Base-by-base conservation (phyloP, 495 filamentous ascomycete genomes). In the Aspergillus baeticus region DNA sequence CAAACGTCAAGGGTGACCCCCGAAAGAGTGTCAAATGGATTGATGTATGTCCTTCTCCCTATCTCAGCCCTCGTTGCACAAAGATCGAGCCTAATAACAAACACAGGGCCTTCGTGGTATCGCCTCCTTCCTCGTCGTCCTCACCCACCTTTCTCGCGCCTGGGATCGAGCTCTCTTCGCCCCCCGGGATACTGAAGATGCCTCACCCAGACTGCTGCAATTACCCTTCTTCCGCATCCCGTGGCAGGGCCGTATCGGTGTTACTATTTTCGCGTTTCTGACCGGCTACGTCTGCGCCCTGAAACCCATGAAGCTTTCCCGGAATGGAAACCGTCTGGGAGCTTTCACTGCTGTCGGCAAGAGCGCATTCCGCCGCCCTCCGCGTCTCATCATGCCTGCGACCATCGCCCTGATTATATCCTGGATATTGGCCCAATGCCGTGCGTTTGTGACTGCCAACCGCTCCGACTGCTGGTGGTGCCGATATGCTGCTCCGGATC, bases 241-340 rank as follows among this genome's bases (percentile, higher is more conserved):
- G 39, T 78, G 81, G 67, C 85, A 87, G 66, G 85, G 83, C 41
- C 80, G 81, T 49, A 75, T 86, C 26, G 84, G 85, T 46, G 84
- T 88, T 17, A 79, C 84, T 29, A 83, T 86, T 50, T 88, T 88
- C 73, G 76, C 81, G 46, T 80, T 88, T 55, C 75, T 88, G 37
- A 85, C 85, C 15, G 85, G 84, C 46, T 88, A 86, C 59, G 84
- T 88, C 21, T 86, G 84, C 63, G 82, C 84, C 6, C 65, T 88
- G 37, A 87, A 87, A 64, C 84, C 85, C 1, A 67, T 88, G 37
- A 84, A 84, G 46, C 77, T 83, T 47, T 73, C 74, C 33, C 80
- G 81, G 13, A 75, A 78, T 22, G 84, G 85, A 31, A 76, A 84
- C 47, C 66, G 67, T 26, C 69, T 82, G 29, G 75, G 64, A 0